Evolutionary conservation across 2,329 filamentous ascomycete species (phyloP).

Genomic region (Fusarium brevicatenulatum): DNA sequence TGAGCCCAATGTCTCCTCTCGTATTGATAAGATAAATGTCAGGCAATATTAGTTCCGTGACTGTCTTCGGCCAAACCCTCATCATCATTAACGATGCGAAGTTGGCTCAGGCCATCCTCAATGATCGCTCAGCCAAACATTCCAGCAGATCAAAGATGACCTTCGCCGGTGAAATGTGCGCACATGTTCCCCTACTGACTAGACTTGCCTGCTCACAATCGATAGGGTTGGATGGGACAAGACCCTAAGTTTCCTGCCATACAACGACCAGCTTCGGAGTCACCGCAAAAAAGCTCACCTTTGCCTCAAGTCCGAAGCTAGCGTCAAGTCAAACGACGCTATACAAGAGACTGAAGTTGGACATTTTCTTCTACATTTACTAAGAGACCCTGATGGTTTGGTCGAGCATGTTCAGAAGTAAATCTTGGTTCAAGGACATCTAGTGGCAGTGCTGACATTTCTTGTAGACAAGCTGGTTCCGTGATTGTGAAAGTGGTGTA

Average conservation of each 20-base stretch:
- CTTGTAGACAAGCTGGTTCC: constrained; percentile 12
- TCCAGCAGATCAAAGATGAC: constrained; percentile 25
- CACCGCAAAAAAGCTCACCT: constrained; percentile 57
- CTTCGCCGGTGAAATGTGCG: constrained; percentile 26
- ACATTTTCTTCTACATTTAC: constrained; percentile 38
- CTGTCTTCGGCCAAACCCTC: constrained; percentile 52
- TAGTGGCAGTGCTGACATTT: background rate
- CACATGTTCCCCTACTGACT: too few relatives aligned
- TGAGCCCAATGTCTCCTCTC: rapidly evolving
- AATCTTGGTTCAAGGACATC: background rate
- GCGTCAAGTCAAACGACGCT: constrained; percentile 51
- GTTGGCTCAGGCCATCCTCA: constrained; percentile 51
- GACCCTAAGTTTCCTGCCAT: constrained; percentile 48
- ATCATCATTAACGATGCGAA: constrained; percentile 53
- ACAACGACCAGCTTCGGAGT: constrained; percentile 51
- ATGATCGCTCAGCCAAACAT: constrained; percentile 23
- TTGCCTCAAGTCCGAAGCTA: constrained; percentile 55
- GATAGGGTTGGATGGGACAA: constrained; percentile 44
- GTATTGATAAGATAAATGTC: rapidly evolving
- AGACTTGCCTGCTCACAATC: rapidly evolving
- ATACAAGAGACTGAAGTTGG: constrained; percentile 55
- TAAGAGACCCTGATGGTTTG: constrained; percentile 51
- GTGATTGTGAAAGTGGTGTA: constrained; percentile 34
- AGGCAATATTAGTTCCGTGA: constrained; percentile 58
- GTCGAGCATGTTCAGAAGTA: constrained; percentile 55